Conservation (phyloP, 2,329 filamentous ascomycete genomes). For the Cytospora chrysosperma region DNA sequence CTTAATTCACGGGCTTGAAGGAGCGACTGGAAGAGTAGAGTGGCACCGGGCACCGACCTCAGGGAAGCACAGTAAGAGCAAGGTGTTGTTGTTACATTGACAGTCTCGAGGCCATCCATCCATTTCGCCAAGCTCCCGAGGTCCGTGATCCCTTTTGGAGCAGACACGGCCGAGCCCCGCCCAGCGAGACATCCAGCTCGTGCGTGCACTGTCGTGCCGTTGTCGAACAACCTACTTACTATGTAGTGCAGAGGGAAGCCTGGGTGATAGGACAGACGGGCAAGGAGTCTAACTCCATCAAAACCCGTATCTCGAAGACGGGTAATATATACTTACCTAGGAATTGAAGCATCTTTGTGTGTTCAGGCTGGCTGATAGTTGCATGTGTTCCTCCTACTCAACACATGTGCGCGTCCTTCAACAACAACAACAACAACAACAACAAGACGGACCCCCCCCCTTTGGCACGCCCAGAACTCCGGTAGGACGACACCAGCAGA, state of each 20-base stretch:
- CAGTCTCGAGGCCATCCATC: not conserved
- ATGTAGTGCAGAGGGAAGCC: too few relatives aligned
- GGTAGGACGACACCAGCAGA: not conserved
- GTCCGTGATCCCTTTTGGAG: not conserved
- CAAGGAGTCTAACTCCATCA: not conserved
- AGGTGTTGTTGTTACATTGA: too few relatives aligned
- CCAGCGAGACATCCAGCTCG: not conserved
- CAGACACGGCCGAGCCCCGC: not conserved
- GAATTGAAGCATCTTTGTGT: too few relatives aligned
- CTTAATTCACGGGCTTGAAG: not conserved
- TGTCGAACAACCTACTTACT: not conserved
- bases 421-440: too few relatives aligned
- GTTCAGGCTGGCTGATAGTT: not conserved
- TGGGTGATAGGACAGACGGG: not conserved
- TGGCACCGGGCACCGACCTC: not conserved
- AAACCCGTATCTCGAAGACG: not conserved
- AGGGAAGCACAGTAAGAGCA: not conserved
- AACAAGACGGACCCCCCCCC: too few relatives aligned
- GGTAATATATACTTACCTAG: too few relatives aligned
- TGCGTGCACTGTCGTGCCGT: not conserved
- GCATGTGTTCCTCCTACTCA: not conserved
- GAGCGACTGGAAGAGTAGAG: not conserved
- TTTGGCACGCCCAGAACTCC: not conserved
- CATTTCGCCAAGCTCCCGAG: not conserved
- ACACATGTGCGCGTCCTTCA: too few relatives aligned